Conservation (phyloP, 495 filamentous ascomycete species). For the Penicillium lagena region DNA sequence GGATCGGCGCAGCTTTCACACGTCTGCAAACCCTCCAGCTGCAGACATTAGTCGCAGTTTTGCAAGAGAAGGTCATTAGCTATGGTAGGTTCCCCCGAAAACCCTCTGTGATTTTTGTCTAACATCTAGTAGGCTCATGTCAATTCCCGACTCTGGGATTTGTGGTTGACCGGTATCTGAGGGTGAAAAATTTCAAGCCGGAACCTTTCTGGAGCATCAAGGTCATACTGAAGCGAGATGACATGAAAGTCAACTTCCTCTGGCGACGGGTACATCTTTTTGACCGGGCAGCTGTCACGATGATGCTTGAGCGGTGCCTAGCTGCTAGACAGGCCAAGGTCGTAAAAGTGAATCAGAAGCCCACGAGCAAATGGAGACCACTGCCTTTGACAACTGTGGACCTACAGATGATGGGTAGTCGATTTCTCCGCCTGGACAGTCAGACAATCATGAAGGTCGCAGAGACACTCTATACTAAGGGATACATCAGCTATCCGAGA, state of each 20-base stretch:
- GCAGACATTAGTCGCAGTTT: conserved; percentile 53
- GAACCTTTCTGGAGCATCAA: conserved; percentile 91
- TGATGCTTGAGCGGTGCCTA: conserved; percentile 83
- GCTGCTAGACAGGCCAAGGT: conserved; percentile 71
- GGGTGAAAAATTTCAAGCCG: conserved; percentile 86
- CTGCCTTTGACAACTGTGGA: conserved; percentile 95
- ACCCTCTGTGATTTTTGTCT: conserved; percentile 4
- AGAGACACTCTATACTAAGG: conserved; percentile 86
- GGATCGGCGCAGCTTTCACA: conserved; percentile 88
- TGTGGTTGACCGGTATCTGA: conserved; percentile 90
- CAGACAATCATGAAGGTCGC: conserved; percentile 82
- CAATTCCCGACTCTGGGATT: conserved; percentile 97
- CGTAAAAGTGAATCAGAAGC: conserved; percentile 76
- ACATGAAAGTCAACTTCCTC: conserved; percentile 73
- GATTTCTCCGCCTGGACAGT: conserved; percentile 77
- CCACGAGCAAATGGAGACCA: conserved; percentile 90
- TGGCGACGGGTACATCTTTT: conserved; percentile 84
- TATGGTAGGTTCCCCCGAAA: conserved; percentile 57
- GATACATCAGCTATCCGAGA: conserved; percentile 93
- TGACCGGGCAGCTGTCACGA: conserved; percentile 72
- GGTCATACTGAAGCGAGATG: conserved; percentile 70
- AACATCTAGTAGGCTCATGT: conserved; percentile 64
- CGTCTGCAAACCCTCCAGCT: conserved; percentile 77
- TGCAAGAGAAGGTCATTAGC: conserved; percentile 64
- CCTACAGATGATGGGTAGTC: conserved; percentile 91